Evolutionary conservation across 2,329 filamentous ascomycete genomes (phyloP).

Genomic region (Botrytis byssoidea): DNA sequence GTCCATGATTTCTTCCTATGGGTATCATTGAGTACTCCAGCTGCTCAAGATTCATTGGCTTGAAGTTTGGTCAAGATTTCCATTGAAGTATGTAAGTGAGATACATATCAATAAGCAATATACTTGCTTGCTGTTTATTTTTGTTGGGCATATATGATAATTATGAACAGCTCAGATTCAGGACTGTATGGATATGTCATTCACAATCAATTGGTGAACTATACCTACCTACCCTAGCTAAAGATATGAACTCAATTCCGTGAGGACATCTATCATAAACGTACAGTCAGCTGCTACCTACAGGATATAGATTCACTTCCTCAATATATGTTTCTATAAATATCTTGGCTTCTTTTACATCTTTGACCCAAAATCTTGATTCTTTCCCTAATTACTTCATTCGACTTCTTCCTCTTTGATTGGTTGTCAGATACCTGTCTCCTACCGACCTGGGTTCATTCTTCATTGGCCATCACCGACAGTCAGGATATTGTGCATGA

Average conservation of each 20-base stretch:
- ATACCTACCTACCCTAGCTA: not conserved
- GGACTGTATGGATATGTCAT: not conserved
- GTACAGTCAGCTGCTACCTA: not conserved
- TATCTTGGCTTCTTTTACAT: not conserved
- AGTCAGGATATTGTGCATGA: slow-evolving; percentile 5
- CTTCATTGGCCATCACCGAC: not conserved
- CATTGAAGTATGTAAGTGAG: not conserved
- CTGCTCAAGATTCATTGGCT: not conserved
- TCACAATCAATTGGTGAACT: not conserved
- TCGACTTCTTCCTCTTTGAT: not conserved
- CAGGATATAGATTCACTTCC: not conserved
- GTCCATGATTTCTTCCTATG: not conserved
- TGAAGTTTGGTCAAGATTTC: not conserved
- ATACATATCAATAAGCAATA: not conserved
- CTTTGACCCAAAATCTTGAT: not conserved
- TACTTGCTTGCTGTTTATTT: not conserved
- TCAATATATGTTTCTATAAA: not conserved
- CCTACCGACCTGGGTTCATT: not conserved
- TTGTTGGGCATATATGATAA: not conserved
- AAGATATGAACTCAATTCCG: not conserved
- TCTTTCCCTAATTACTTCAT: not conserved
- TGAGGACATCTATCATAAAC: not conserved
- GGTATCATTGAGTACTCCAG: not conserved
- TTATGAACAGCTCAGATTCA: too few relatives aligned
- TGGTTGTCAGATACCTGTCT: not conserved